These are phyloP conservation scores for Fusarium sulawesiense DNA, from an alignment of 2,329 filamentous ascomycete species.

Conservation along the genomic window DNA sequence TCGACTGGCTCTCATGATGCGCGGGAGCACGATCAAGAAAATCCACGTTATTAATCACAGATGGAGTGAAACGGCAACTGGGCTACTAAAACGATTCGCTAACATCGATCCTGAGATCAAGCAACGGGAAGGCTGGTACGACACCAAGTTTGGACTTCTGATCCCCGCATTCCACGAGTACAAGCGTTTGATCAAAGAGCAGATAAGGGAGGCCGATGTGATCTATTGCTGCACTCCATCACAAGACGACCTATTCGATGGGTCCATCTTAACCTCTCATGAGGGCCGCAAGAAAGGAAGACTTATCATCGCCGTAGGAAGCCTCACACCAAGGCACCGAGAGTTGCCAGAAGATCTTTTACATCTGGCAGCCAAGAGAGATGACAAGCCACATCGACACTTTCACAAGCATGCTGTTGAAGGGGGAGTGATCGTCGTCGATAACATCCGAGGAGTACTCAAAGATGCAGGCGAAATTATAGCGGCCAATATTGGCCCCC, in stretches of 20 bases:
- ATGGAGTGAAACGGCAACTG: constrained; percentile 68
- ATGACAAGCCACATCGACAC: constrained; percentile 63
- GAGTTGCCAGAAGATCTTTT: constrained; percentile 85
- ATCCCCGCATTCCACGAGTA: constrained; percentile 79
- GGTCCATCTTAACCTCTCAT: constrained; percentile 74
- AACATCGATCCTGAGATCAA: constrained; percentile 58
- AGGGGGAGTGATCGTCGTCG: constrained; percentile 75
- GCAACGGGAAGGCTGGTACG: constrained; percentile 69
- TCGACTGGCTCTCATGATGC: constrained; percentile 81
- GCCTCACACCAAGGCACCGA: constrained; percentile 77
- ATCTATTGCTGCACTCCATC: constrained; percentile 92
- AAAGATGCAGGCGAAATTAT: constrained; percentile 90
- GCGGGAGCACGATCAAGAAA: constrained; percentile 75
- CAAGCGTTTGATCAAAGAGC: constrained; percentile 73
- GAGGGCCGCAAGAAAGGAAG: constrained; percentile 77
- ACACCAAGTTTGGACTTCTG: constrained; percentile 74
- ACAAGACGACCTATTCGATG: constrained; percentile 79
- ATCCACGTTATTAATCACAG: constrained; percentile 86
- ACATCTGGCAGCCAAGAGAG: constrained; percentile 65
- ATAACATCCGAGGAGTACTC: constrained; percentile 81
- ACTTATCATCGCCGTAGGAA: constrained; percentile 78
- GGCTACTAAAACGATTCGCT: constrained; percentile 62
- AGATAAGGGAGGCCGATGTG: constrained; percentile 78
- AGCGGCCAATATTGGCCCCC: constrained; percentile 76
- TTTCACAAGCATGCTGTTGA: constrained; percentile 75